Evolutionary conservation across 345 rosid genomes (phyloP), one percentile per base, ranked within the genome.

Genomic region (Gossypium rotundifolium): DNA sequence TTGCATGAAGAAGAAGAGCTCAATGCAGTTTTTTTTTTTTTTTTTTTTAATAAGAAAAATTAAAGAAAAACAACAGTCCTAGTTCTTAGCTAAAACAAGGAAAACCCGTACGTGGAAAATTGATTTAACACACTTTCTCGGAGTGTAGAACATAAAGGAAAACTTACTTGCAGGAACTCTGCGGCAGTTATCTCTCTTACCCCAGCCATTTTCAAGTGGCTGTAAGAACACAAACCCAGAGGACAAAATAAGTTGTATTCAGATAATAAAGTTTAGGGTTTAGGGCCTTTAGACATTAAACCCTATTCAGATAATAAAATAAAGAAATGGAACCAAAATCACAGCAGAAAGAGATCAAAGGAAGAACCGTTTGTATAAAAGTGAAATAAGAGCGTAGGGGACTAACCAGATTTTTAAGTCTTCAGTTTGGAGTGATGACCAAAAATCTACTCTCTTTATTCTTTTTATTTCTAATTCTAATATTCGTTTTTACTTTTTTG

Each of bases 151-250:
- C 49, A 51, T 3, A 44, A 70, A 55, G 16, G 60, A 66, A 78
- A 66, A 75, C 69, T 12, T 71, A 85, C 88, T 77, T 62, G 77
- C 79, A 83, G 74, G 76, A 85, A 83, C 60, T 81, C 86, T 14
- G 83, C 81, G 0, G 80, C 83, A 4, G 83, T 81, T 54, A 81
- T 74, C 53, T 81, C 86, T 33, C 68, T 59, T 60, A 80, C 51
- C 29, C 81, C 81, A 44, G 88, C 79, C 88, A 85, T 71, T 55
- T 7, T 13, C 52, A 40, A 13, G 42, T 12, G 40, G 52, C 64
- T 71, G 64, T 33, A 53, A n/a, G 48, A 71, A 71, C 13, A 42
- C 44, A 16, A 9, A 8, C 45, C 10, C 57, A 22, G 42, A 9
- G 17, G 27, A 38, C 4, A 40, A 23, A 51, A 33, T n/a, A 14